phyloP scores from a whole-genome alignment of 2,329 filamentous ascomycete genomes.

The Leptographium flavum region DNA sequence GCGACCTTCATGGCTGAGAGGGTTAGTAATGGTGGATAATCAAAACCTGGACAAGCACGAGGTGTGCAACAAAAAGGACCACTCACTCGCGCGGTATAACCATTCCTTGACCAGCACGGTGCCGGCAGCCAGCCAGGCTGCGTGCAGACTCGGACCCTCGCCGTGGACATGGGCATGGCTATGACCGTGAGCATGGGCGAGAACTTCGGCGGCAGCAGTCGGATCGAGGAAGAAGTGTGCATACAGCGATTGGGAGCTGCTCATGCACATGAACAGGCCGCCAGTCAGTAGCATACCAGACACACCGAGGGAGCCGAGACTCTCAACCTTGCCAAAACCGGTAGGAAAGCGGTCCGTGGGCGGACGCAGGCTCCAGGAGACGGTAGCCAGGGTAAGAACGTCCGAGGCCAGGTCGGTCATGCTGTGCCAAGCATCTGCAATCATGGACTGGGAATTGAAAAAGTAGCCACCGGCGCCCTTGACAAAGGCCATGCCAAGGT shows the following conservation, averaged over 20 bases:
- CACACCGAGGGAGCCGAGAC: conserved; percentile 81
- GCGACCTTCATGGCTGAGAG: conserved; percentile 81
- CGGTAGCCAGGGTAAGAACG: conserved; percentile 82
- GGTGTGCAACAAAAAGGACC: not conserved
- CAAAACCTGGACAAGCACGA: not conserved
- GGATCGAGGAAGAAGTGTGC: conserved; percentile 58
- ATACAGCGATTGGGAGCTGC: conserved; percentile 55
- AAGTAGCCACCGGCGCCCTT: conserved; percentile 87
- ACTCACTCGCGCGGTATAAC: conserved; percentile 89
- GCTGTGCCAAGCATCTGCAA: conserved; percentile 90
- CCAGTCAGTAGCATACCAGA: conserved; percentile 81
- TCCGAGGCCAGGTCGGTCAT: conserved; percentile 92
- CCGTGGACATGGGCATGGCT: conserved; percentile 49
- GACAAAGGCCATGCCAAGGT: conserved; percentile 83
- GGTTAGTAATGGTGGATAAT: conserved; percentile 13
- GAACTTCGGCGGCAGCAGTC: conserved; percentile 34
- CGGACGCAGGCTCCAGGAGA: conserved; percentile 81
- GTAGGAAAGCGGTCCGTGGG: conserved; percentile 73
- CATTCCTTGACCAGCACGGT: conserved; percentile 92
- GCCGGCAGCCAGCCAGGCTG: conserved; percentile 82
- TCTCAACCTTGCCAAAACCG: conserved; percentile 97
- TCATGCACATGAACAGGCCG: conserved; percentile 82
- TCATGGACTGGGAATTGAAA: conserved; percentile 88
- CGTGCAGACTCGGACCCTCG: conserved; percentile 72
- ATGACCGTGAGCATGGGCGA: conserved; percentile 45